phyloP scores from a whole-genome alignment of 1,284 basidiomycete species.

The Naganishia sp. region DNA sequence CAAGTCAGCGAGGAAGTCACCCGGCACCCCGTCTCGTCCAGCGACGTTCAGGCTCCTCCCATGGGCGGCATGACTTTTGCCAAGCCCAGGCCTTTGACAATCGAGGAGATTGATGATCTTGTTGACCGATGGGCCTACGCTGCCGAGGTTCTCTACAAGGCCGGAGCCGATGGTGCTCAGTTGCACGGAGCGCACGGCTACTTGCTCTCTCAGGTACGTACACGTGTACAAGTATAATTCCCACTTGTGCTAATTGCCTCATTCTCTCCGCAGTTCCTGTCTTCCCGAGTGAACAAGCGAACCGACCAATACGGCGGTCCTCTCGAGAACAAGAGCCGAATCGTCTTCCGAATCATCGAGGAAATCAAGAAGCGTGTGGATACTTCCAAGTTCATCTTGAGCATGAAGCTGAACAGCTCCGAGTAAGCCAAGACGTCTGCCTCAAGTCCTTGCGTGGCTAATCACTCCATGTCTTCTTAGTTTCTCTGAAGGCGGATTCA shows the following conservation, averaged over 20 bases:
- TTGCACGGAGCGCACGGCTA: conserved; percentile 49
- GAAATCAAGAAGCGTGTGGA: conserved; percentile 51
- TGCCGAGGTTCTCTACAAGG: conserved; percentile 49
- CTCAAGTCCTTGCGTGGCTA: too few species aligned
- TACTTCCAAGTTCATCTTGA: conserved; percentile 54
- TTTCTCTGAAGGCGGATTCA: conserved; percentile 48
- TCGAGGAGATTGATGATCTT: conserved; percentile 49
- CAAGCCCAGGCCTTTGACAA: conserved; percentile 44
- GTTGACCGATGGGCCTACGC: conserved; percentile 52
- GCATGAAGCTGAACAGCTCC: conserved; percentile 58
- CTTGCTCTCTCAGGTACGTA: conserved; percentile 32
- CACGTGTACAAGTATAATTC: too few species aligned
- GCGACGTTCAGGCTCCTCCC: conserved; percentile 41
- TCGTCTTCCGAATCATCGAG: conserved; percentile 50
- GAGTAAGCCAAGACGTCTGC: conserved; percentile 40
- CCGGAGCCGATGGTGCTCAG: conserved; percentile 52
- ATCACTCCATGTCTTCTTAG: conserved; percentile 36
- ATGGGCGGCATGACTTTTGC: conserved; percentile 45
- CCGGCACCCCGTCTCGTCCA: conserved; percentile 47
- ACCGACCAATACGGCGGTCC: conserved; percentile 54
- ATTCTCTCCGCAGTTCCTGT: conserved; percentile 44
- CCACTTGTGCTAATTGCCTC: background rate
- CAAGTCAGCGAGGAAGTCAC: conserved; percentile 44
- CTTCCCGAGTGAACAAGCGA: conserved; percentile 50
- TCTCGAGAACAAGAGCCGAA: conserved; percentile 54